Percentiles rank a stretch among this genome's conserved stretches.
These are phyloP conservation scores for Elymus sibiricus DNA, from an alignment of 176 grass and related monocot genomes.

Conservation along the genomic window DNA sequence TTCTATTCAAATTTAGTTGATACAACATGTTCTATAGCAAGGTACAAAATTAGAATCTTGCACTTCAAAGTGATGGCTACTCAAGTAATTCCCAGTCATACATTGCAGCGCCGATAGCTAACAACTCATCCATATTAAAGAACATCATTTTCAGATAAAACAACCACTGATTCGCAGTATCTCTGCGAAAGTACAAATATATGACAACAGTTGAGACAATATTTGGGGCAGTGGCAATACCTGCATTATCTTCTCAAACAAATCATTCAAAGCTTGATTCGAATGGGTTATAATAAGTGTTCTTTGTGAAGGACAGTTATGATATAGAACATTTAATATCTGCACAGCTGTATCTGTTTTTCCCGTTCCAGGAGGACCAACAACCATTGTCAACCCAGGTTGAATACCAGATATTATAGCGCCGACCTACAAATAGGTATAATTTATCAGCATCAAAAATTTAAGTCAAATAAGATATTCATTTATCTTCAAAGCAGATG, in stretches of 20 bases:
- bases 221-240: conserved; percentile 33
- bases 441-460: conserved; percentile 22
- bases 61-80: not conserved
- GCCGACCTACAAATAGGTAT: conserved; percentile 65
- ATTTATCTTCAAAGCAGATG: not conserved
- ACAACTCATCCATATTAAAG: not conserved
- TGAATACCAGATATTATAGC: conserved; percentile 96
- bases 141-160: not conserved
- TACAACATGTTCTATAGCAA: not conserved
- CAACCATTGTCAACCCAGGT: conserved; percentile 98
- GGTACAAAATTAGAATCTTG: not conserved
- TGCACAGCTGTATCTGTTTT: conserved; percentile 99
- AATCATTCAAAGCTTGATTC: conserved; percentile 97
- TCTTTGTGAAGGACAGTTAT: conserved; percentile 98
- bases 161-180: not conserved
- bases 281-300: conserved; percentile 98
- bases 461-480: conserved; percentile 11
- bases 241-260: conserved; percentile 99
- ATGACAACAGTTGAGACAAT: not conserved
- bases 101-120: not conserved
- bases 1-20: not conserved
- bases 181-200: conserved; percentile 9
- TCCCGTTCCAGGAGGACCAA: conserved; percentile 98
- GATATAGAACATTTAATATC: conserved; percentile 99
- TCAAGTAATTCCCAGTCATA: conserved; percentile 17